Conservation (phyloP, 108 stramenopile species). For the Cyclostephanos invisitatus region DNA sequence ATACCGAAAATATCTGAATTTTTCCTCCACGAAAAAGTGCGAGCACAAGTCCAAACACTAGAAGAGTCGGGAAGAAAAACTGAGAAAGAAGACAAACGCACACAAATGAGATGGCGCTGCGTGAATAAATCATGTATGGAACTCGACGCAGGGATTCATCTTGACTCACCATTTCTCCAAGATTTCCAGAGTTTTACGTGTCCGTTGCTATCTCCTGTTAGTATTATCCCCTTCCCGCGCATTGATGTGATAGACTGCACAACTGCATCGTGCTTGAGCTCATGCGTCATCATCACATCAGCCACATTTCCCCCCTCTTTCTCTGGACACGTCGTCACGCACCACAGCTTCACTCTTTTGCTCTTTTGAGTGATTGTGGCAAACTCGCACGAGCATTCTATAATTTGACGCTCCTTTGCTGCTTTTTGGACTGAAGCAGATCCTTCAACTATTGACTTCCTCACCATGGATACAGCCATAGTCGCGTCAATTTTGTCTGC, state of each 20-base stretch:
- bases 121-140: neutral
- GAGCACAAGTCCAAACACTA: conserved; percentile 26
- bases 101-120: neutral
- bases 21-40: conserved; percentile 26
- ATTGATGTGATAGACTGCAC: conserved; percentile 30
- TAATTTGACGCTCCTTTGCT: conserved; percentile 32
- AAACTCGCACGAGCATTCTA: conserved; percentile 37
- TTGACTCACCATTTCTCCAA: conserved; percentile 13
- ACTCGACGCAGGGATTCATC: neutral
- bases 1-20: conserved; percentile 1
- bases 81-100: neutral
- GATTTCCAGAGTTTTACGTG: conserved; percentile 27
- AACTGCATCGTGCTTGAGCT: conserved; percentile 28
- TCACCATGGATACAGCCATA: conserved; percentile 24
- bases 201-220: conserved; percentile 45
- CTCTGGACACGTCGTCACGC: conserved; percentile 27
- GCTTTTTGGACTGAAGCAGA: conserved; percentile 24
- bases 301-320: conserved; percentile 28
- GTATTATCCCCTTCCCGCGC: conserved; percentile 20
- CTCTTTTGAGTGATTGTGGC: conserved; percentile 28
- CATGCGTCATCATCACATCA: conserved; percentile 27
- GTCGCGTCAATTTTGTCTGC: conserved; percentile 33
- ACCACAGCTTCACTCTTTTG: conserved; percentile 36
- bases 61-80: conserved; percentile 18
- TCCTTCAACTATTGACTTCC: conserved; percentile 26